Evolutionary conservation across 306 rosid genomes (phyloP).

Genomic region (Rubus idaeus): DNA sequence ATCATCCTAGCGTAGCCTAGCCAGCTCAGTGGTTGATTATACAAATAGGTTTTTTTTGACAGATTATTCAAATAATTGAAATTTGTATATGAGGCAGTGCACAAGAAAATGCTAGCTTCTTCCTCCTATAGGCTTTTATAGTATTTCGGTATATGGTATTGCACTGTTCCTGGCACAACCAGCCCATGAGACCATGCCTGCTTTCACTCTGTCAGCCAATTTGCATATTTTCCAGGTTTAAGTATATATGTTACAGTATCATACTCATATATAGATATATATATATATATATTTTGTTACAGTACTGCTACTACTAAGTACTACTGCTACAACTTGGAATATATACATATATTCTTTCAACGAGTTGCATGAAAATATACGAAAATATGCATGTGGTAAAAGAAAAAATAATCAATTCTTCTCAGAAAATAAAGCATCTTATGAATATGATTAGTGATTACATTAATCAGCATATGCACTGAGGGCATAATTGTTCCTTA

Average conservation of each 20-base stretch:
- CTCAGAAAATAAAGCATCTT: neutral
- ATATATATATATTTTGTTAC: neutral
- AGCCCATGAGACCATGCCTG: slow-evolving; percentile 15
- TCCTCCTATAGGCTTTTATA: neutral
- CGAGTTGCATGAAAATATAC: neutral
- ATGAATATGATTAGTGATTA: neutral
- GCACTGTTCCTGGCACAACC: slow-evolving; percentile 16
- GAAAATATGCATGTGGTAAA: neutral
- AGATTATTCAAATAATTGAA: neutral
- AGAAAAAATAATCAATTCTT: neutral
- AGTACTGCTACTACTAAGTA: neutral
- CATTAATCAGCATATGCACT: neutral
- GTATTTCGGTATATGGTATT: neutral
- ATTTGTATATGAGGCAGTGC: slow-evolving; percentile 11
- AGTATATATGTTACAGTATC: no score
- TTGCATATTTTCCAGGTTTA: neutral
- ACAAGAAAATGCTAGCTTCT: slow-evolving; percentile 18
- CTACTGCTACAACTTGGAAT: neutral
- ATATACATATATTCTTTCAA: neutral
- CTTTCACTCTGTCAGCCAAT: slow-evolving; percentile 19
- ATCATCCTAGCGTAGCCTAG: neutral
- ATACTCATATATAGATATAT: no score
- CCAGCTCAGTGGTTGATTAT: neutral
- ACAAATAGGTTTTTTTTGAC: neutral
- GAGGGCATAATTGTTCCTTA: neutral